phyloP scores from a whole-genome alignment of 352 stramenopile genomes.

The Globisporangium cylindrosporum region DNA sequence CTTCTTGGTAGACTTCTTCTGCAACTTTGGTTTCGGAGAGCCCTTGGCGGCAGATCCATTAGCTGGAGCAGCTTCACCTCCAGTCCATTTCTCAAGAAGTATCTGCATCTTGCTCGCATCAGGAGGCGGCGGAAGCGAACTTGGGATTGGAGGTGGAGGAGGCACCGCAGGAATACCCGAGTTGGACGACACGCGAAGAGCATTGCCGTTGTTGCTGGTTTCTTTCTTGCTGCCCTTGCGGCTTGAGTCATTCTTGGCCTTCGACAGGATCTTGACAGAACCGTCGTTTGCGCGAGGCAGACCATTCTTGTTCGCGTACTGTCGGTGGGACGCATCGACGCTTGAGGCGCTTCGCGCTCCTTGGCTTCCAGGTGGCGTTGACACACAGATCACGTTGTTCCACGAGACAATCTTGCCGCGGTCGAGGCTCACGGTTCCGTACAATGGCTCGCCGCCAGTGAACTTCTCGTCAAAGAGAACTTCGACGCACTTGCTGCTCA shows the following conservation, averaged over 20 bases:
- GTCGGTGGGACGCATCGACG: conserved; percentile 8
- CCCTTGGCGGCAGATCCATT: neutral
- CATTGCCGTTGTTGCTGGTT: neutral
- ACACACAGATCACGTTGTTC: conserved; percentile 83
- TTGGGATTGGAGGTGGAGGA: conserved; percentile 14
- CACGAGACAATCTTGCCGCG: conserved; percentile 95
- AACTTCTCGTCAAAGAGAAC: conserved; percentile 97
- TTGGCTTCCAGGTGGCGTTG: conserved; percentile 29
- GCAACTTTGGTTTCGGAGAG: conserved; percentile 2
- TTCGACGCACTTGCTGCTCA: conserved; percentile 96
- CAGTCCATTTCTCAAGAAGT: conserved; percentile 62
- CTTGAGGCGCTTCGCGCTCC: neutral
- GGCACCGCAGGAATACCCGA: neutral
- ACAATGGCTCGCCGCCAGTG: conserved; percentile 94
- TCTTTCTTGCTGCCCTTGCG: neutral
- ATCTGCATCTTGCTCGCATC: conserved; percentile 41
- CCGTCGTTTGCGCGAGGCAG: conserved; percentile 13
- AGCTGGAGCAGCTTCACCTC: conserved; percentile 23
- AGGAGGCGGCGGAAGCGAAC: conserved; percentile 5
- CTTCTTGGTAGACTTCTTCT: conserved; percentile 4
- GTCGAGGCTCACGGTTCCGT: conserved; percentile 94
- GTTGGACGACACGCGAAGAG: conserved; percentile 11
- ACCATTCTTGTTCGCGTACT: conserved; percentile 17
- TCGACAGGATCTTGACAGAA: conserved; percentile 11
- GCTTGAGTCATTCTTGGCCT: neutral